A percentile compares a stretch with the other conserved stretches of the same genome.
Evolutionary conservation across 192 early-diverging fungal species (phyloP).

Genomic region (Jimgerdemannia lactiflua): DNA sequence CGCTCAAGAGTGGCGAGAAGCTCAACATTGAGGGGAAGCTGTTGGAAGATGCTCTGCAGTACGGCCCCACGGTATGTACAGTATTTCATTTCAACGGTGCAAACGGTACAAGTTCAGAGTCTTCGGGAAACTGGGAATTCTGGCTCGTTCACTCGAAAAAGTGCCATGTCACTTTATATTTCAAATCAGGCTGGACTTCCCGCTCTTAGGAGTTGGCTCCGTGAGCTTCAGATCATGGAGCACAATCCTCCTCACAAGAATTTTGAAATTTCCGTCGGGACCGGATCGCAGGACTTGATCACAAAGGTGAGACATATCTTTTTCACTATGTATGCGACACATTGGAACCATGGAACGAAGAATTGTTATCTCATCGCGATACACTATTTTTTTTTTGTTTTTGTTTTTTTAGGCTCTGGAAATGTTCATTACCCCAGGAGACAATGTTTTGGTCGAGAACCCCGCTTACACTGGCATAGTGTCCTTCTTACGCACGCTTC

Average conservation of each 20-base stretch:
- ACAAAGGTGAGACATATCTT: conserved; percentile 26
- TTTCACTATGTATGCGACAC: neutral
- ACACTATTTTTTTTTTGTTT: too few species aligned
- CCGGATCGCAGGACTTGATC: conserved; percentile 54
- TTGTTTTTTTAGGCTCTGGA: conserved; percentile 32
- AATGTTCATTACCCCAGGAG: conserved; percentile 48
- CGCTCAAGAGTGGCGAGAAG: conserved; percentile 52
- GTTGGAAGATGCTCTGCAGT: conserved; percentile 56
- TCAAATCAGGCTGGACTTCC: conserved; percentile 41
- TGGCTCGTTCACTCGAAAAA: too few species aligned
- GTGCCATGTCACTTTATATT: neutral
- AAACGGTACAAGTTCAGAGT: neutral
- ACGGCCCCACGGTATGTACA: conserved; percentile 49
- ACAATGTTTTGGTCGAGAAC: conserved; percentile 45
- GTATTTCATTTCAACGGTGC: neutral
- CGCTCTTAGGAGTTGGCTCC: conserved; percentile 40
- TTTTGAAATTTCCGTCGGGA: conserved; percentile 40
- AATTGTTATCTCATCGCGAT: too few species aligned
- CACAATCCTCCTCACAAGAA: conserved; percentile 41
- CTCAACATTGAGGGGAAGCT: conserved; percentile 53
- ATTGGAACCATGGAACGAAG: neutral
- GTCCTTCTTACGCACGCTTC: conserved; percentile 38
- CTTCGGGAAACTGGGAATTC: too few species aligned
- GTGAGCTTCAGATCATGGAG: conserved; percentile 39
- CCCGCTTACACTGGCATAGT: conserved; percentile 50